These are phyloP conservation scores for Botrytis galanthina DNA, from an alignment of 2,329 filamentous ascomycete genomes.

Conservation along the genomic window DNA sequence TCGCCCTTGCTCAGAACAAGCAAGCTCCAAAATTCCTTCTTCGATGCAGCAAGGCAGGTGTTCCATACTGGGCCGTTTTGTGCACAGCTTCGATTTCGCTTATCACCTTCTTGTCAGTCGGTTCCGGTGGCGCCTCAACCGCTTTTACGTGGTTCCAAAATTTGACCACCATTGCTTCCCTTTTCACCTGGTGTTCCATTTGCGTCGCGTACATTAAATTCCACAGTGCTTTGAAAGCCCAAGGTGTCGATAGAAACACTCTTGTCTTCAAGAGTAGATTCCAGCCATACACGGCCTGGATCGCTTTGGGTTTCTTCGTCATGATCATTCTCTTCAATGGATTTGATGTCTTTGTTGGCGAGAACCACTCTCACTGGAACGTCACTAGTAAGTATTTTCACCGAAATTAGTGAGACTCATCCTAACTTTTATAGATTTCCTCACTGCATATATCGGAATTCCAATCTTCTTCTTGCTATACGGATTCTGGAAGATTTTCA, in stretches of 20 bases:
- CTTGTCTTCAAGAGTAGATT: constrained; percentile 68
- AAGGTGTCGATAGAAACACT: constrained; percentile 64
- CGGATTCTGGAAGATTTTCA: constrained; percentile 67
- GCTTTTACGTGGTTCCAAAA: constrained; percentile 46
- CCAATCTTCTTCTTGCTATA: constrained; percentile 68
- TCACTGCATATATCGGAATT: constrained; percentile 74
- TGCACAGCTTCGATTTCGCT: constrained; percentile 66
- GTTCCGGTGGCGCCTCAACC: constrained; percentile 48
- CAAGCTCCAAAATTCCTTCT: constrained; percentile 62
- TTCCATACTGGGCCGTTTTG: constrained; percentile 68
- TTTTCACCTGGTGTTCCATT: constrained; percentile 71
- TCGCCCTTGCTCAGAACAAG: constrained; percentile 57
- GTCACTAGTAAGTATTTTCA: constrained; percentile 47
- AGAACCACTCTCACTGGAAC: constrained; percentile 56
- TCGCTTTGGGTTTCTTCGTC: constrained; percentile 60
- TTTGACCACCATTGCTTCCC: constrained; percentile 69
- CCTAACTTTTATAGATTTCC: constrained; percentile 68
- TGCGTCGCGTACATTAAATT: constrained; percentile 71
- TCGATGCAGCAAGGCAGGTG: constrained; percentile 60
- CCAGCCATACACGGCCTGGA: constrained; percentile 70
- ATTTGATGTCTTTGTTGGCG: constrained; percentile 71
- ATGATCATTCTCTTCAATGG: constrained; percentile 74
- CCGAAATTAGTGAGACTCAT: not conserved
- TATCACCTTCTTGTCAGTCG: constrained; percentile 67
- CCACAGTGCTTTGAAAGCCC: constrained; percentile 64